phyloP scores from a whole-genome alignment of 1,139 yeast species.

The Geotrichum histeridarum region DNA sequence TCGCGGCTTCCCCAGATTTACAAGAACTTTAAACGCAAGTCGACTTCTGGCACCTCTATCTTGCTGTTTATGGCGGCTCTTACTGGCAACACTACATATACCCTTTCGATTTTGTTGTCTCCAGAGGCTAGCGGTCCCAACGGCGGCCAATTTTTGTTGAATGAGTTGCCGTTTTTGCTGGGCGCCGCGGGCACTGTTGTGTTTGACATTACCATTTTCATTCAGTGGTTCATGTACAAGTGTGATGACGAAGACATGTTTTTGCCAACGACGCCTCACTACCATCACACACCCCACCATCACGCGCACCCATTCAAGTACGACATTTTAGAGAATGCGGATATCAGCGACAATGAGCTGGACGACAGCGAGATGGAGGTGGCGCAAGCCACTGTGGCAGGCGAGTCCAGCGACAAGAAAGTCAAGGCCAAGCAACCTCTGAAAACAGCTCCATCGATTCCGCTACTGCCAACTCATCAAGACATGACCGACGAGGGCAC shows the following conservation, averaged over 20 bases:
- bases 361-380: constrained; percentile 3
- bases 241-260: constrained; percentile 3
- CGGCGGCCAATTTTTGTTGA: constrained; percentile 49
- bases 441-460: neutral
- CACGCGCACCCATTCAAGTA: neutral
- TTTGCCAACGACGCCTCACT: constrained; percentile 12
- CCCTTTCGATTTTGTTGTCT: constrained; percentile 56
- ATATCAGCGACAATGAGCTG: constrained; percentile 5
- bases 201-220: constrained; percentile 71
- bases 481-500: neutral
- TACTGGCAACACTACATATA: constrained; percentile 74
- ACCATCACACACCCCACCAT: neutral
- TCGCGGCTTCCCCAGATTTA: constrained; percentile 82
- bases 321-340: constrained; percentile 1
- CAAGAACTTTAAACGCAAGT: constrained; percentile 67
- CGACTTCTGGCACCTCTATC: constrained; percentile 82
- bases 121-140: constrained; percentile 42
- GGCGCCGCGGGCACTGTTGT: constrained; percentile 85
- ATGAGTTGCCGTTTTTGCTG: constrained; percentile 74
- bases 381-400: constrained; percentile 2
- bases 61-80: constrained; percentile 74
- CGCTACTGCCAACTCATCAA: constrained; percentile 6
- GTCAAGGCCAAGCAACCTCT: neutral
- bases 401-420: neutral
- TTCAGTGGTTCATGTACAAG: constrained; percentile 47